Percentiles rank a stretch among this genome's conserved stretches.
phyloP scores from a whole-genome alignment of 2,329 filamentous ascomycete genomes.

The Drechslerella coelobrocha region DNA sequence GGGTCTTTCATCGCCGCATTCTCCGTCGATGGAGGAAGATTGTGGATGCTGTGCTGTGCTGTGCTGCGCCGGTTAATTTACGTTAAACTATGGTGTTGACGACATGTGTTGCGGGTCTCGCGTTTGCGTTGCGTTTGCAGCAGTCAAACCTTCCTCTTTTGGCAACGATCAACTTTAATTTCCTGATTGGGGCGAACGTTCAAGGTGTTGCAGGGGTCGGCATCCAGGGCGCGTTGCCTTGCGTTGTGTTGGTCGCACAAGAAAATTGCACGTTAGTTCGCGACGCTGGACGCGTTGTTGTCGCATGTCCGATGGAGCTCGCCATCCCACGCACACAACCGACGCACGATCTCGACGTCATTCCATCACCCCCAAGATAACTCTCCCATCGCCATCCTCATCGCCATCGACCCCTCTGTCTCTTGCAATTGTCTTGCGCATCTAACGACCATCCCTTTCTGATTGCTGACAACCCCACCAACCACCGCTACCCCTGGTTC shows the following conservation, averaged over 20 bases:
- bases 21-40: background rate
- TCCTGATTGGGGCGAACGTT: slow-evolving; percentile 14
- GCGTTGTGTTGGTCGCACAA: slow-evolving; percentile 19
- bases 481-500: background rate
- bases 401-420: background rate
- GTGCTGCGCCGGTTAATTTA: background rate
- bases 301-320: slow-evolving; percentile 15
- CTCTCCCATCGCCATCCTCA: background rate
- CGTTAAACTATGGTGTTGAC: background rate
- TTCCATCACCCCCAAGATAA: background rate
- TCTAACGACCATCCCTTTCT: background rate
- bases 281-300: slow-evolving; percentile 44
- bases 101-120: slow-evolving; percentile 18
- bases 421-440: background rate
- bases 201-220: slow-evolving; percentile 6
- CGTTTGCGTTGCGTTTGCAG: slow-evolving; percentile 11
- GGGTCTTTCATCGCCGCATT: background rate
- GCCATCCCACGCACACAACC: slow-evolving; percentile 2
- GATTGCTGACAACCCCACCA: slow-evolving; percentile 3
- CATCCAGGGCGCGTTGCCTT: slow-evolving; percentile 11
- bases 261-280: slow-evolving; percentile 5
- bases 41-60: background rate
- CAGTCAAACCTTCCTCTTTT: background rate
- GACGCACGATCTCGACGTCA: slow-evolving; percentile 5
- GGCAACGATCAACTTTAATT: slow-evolving; percentile 8